A percentile compares a stretch with the other conserved stretches of the same genome.
These are phyloP conservation scores for Paramecium octaurelia DNA, from an alignment of 73 alveolate species.

Conservation along the genomic window DNA sequence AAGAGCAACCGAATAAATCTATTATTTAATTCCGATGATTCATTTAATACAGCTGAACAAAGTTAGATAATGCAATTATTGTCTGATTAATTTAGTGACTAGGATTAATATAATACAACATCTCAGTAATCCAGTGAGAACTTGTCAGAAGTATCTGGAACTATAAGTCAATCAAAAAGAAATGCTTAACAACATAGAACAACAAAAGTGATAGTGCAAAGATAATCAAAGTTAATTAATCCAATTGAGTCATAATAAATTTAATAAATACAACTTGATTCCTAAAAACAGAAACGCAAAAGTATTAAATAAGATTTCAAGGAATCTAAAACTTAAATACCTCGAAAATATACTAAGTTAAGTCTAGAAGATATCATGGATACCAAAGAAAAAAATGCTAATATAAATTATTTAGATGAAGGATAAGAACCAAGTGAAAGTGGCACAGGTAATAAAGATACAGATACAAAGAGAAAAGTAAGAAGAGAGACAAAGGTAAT, in stretches of 20 bases:
- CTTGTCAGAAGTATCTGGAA: neutral
- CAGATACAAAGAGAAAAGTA: neutral
- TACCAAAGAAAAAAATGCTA: neutral
- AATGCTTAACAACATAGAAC: neutral
- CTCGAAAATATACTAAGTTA: neutral
- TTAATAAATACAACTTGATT: neutral
- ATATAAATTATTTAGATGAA: neutral
- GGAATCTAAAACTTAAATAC: neutral
- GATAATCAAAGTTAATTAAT: neutral
- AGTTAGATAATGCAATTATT: neutral
- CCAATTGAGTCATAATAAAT: neutral
- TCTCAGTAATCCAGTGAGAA: neutral
- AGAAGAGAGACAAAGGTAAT: neutral
- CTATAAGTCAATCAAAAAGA: neutral
- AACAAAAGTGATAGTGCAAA: neutral
- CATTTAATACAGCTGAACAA: constrained; percentile 1
- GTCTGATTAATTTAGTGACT: neutral
- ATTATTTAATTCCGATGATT: neutral
- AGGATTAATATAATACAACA: neutral
- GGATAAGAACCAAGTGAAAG: neutral
- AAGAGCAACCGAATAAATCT: neutral
- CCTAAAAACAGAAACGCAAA: neutral
- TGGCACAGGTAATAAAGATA: neutral
- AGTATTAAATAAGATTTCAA: neutral
- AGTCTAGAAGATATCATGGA: neutral